phyloP scores from a whole-genome alignment of 179 eudicot species.

The Spergularia azorica region DNA sequence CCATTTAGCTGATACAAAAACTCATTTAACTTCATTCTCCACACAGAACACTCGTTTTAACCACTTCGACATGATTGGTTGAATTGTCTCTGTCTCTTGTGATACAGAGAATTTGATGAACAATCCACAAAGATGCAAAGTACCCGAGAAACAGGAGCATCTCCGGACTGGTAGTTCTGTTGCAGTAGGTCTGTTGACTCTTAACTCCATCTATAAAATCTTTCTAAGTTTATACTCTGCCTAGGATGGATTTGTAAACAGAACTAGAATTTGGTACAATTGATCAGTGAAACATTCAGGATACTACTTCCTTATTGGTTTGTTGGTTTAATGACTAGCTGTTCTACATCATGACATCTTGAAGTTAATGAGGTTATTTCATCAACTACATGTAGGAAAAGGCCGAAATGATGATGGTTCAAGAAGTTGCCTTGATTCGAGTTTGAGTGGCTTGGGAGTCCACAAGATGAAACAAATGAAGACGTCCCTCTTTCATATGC shows the following conservation, averaged over 20 bases:
- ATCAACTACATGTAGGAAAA: slow-evolving; percentile 33
- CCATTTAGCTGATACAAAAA: neutral
- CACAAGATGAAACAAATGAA: slow-evolving; percentile 21
- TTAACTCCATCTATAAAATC: neutral
- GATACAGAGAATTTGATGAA: slow-evolving; percentile 23
- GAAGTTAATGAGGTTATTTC: neutral
- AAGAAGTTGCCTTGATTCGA: slow-evolving; percentile 14
- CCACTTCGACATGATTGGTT: slow-evolving; percentile 30
- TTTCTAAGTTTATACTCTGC: neutral
- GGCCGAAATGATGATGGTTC: slow-evolving; percentile 20
- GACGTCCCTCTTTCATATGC: slow-evolving; percentile 27
- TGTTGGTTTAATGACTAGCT: neutral
- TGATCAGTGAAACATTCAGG: neutral
- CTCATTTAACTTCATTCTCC: neutral
- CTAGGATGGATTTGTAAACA: neutral
- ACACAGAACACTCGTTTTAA: neutral
- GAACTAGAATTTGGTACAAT: neutral
- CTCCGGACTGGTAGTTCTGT: slow-evolving; percentile 2
- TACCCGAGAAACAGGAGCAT: slow-evolving; percentile 9
- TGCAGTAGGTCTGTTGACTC: slow-evolving; percentile 13
- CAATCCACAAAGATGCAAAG: slow-evolving; percentile 24
- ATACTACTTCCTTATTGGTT: neutral
- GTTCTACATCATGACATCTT: neutral
- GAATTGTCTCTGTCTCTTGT: slow-evolving; percentile 21
- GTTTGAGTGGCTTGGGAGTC: neutral